Conservation (phyloP, 768 basidiomycete species). For the Mycena maculata region DNA sequence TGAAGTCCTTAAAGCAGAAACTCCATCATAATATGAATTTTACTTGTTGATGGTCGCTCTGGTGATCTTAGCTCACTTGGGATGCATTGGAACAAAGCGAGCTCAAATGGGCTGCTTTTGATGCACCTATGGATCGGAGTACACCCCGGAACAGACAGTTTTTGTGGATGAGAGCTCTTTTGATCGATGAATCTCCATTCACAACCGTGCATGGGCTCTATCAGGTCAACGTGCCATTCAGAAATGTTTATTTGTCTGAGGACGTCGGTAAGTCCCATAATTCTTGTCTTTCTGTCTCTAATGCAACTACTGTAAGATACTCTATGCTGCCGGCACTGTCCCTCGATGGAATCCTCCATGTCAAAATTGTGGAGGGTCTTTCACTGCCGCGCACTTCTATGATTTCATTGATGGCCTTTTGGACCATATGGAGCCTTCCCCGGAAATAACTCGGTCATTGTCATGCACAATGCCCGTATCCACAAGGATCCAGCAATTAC, state of each 20-base stretch:
- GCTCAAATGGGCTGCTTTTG: neutral
- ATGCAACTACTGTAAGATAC: neutral
- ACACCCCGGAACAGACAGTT: neutral
- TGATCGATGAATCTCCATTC: neutral
- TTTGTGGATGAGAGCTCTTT: neutral
- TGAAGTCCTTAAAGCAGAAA: neutral
- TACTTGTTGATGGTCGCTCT: no score
- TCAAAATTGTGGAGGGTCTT: neutral
- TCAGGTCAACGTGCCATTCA: neutral
- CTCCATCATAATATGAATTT: neutral
- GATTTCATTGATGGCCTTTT: neutral
- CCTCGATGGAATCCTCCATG: neutral
- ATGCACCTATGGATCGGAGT: neutral
- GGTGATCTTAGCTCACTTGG: neutral
- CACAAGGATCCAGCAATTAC: neutral
- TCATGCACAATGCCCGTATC: neutral
- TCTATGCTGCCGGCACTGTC: neutral
- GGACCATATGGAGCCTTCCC: neutral
- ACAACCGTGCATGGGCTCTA: neutral
- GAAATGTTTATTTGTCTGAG: neutral
- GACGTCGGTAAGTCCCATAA: neutral
- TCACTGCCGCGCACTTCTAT: neutral
- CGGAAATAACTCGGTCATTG: neutral
- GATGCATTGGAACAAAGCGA: neutral
- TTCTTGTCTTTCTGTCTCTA: neutral